These are phyloP conservation scores for Penicillium sp. DNA, from an alignment of 2,329 filamentous ascomycete genomes.

Conservation along the genomic window DNA sequence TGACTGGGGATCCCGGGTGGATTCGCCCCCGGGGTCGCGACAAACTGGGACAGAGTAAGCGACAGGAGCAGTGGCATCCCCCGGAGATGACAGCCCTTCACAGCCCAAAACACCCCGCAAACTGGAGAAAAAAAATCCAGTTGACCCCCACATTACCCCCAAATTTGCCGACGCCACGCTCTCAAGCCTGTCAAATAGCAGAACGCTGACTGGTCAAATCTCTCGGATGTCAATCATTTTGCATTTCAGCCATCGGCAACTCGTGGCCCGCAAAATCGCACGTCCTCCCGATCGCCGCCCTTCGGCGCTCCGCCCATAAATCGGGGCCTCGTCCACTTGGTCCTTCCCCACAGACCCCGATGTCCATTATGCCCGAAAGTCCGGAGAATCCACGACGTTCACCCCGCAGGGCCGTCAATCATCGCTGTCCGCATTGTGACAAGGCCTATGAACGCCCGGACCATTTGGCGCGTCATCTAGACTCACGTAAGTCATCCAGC, in stretches of 20 bases:
- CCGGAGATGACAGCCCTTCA: too few relatives aligned
- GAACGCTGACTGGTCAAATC: neutral
- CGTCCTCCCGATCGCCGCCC: neutral
- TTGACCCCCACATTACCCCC: neutral
- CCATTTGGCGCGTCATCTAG: conserved; percentile 22
- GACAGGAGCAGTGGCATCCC: too few relatives aligned
- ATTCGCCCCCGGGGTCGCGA: neutral
- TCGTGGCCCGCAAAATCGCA: conserved; percentile 17
- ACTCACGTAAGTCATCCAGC: conserved; percentile 15
- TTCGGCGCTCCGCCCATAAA: conserved; percentile 2
- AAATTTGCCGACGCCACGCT: neutral
- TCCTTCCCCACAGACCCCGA: neutral
- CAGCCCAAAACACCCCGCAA: neutral
- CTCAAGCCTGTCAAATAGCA: neutral
- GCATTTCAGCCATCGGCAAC: conserved; percentile 5
- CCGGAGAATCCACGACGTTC: conserved; percentile 15
- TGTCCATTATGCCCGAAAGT: conserved; percentile 13
- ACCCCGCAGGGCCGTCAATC: conserved; percentile 8
- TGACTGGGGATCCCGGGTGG: neutral
- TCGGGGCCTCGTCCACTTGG: conserved; percentile 2
- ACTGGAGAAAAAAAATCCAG: neutral
- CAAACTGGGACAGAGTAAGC: neutral
- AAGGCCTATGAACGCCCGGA: conserved; percentile 24
- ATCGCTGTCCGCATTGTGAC: conserved; percentile 21
- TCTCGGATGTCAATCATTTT: neutral